phyloP scores from a whole-genome alignment of 73 alveolate species.

The Tetrahymena borealis region DNA sequence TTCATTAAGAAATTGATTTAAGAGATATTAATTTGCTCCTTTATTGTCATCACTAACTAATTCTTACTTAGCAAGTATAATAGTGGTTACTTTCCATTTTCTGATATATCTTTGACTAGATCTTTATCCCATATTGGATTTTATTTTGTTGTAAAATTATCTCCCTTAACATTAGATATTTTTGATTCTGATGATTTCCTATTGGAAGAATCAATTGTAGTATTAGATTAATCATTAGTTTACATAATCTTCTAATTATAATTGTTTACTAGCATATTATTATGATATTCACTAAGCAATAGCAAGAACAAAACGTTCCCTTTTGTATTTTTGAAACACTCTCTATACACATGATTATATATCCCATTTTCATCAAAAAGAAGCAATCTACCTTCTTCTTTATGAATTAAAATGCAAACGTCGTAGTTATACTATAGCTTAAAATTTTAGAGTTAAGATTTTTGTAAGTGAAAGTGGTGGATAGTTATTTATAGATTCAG shows the following conservation, averaged over 20 bases:
- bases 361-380: background rate
- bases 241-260: background rate
- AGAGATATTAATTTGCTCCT: background rate
- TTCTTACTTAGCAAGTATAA: background rate
- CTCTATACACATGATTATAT: background rate
- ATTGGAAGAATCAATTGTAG: no score
- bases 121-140: background rate
- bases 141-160: background rate
- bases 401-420: background rate
- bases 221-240: background rate
- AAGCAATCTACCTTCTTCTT: background rate
- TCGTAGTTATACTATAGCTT: background rate
- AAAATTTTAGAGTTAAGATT: background rate
- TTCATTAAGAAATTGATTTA: background rate
- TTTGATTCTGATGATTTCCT: background rate
- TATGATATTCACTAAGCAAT: background rate
- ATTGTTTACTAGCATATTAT: background rate
- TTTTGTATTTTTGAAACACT: background rate
- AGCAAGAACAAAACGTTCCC: background rate
- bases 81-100: background rate
- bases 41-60: background rate
- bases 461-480: background rate
- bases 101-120: background rate
- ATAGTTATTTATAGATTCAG: background rate
- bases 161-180: background rate